Evolutionary conservation across 352 stramenopile species (phyloP).

Genomic region (Globisporangium okanoganense): DNA sequence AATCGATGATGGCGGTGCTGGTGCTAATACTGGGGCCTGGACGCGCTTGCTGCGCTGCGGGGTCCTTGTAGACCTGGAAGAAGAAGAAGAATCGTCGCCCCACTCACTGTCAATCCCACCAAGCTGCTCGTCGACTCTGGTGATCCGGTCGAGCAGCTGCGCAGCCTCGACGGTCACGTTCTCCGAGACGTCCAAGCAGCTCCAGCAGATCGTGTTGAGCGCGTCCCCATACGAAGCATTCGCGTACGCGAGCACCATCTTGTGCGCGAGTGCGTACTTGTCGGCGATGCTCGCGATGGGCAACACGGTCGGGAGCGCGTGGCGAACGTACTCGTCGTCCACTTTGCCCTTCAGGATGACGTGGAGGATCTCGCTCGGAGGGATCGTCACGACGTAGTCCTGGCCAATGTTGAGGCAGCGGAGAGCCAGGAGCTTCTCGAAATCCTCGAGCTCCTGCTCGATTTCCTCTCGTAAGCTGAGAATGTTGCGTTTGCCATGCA

Average conservation of each 20-base stretch:
- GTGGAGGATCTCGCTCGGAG: constrained; percentile 58
- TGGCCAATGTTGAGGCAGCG: constrained; percentile 56
- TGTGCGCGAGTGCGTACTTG: constrained; percentile 47
- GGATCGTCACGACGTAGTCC: constrained; percentile 32
- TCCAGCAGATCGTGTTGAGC: constrained; percentile 66
- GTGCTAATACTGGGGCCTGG: neutral
- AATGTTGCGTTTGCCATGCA: constrained; percentile 49
- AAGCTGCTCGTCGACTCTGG: constrained; percentile 16
- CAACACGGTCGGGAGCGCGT: constrained; percentile 55
- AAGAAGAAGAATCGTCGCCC: neutral
- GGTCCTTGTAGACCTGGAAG: constrained; percentile 3
- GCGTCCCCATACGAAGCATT: constrained; percentile 50
- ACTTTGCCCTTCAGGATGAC: constrained; percentile 45
- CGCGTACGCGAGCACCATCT: constrained; percentile 50
- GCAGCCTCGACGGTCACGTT: constrained; percentile 64
- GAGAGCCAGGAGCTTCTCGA: constrained; percentile 55
- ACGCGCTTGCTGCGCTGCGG: neutral
- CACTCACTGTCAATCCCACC: neutral
- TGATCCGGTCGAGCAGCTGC: constrained; percentile 55
- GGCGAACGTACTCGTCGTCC: constrained; percentile 55
- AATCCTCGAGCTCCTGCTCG: constrained; percentile 60
- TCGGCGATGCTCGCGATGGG: constrained; percentile 53
- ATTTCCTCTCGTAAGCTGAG: constrained; percentile 60
- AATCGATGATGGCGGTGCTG: constrained; percentile 15
- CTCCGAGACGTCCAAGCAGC: constrained; percentile 62